Conservation (phyloP, 2,329 filamentous ascomycete species). For the Monilinia fructicola region DNA sequence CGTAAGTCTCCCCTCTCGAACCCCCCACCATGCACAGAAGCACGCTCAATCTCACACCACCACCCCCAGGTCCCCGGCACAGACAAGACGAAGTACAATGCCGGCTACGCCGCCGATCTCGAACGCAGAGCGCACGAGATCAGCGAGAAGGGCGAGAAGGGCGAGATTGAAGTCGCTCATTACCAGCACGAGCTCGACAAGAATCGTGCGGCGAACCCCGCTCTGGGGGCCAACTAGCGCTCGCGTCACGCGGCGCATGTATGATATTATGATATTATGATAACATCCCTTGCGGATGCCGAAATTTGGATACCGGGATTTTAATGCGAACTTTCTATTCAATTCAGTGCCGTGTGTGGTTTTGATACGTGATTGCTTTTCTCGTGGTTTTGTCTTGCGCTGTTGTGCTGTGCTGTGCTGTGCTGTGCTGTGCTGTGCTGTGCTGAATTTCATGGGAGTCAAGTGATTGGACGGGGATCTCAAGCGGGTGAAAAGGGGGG, state of each 20-base stretch:
- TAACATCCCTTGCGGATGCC: too few species aligned
- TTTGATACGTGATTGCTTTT: too few species aligned
- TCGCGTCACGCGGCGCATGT: neutral
- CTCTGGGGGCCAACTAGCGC: neutral
- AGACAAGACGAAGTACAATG: conserved; percentile 52
- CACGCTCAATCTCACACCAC: neutral
- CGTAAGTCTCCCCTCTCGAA: conserved; percentile 30
- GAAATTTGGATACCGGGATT: too few species aligned
- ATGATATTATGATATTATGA: too few species aligned
- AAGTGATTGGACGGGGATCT: too few species aligned
- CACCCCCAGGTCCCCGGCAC: conserved; percentile 50
- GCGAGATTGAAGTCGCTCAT: neutral
- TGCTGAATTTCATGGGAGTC: too few species aligned
- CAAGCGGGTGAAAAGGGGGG: too few species aligned
- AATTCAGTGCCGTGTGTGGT: too few species aligned
- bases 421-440: too few species aligned
- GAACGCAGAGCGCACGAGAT: conserved; percentile 59
- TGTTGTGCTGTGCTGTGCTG: too few species aligned
- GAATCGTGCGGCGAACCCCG: neutral
- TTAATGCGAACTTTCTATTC: too few species aligned
- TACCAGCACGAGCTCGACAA: neutral
- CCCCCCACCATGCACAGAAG: neutral
- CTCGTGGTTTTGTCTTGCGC: too few species aligned
- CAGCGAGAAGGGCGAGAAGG: conserved; percentile 48
- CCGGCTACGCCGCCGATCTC: conserved; percentile 51